phyloP scores from a whole-genome alignment of 2,329 filamentous ascomycete genomes.

The Trichoderma simmonsii region DNA sequence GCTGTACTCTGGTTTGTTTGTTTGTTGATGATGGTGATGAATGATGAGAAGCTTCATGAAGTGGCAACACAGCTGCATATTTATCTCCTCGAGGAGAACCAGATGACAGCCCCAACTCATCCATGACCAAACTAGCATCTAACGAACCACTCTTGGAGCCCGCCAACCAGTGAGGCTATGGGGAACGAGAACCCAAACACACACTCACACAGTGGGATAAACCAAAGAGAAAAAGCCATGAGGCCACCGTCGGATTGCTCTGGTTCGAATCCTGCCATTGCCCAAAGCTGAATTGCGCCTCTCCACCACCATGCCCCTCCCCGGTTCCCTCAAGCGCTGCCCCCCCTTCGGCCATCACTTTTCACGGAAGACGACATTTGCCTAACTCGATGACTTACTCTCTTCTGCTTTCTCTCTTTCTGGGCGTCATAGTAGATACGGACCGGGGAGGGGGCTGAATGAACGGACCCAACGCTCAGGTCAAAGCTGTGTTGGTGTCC shows the following conservation, averaged over 20 bases:
- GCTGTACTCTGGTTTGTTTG: not conserved
- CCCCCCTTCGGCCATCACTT: constrained; percentile 11
- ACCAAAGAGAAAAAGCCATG: not conserved
- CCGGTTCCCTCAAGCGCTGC: not conserved
- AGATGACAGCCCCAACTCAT: not conserved
- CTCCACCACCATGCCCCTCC: not conserved
- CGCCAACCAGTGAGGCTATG: constrained; percentile 9
- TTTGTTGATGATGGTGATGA: not conserved
- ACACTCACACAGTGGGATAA: not conserved
- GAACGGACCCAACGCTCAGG: not conserved
- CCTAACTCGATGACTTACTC: constrained; percentile 1
- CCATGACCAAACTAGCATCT: not conserved
- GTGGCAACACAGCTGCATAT: constrained; percentile 2
- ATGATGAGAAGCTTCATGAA: not conserved
- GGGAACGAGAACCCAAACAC: not conserved
- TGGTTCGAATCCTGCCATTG: not conserved
- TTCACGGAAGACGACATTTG: constrained; percentile 2
- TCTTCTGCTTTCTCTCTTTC: not conserved
- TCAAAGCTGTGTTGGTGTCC: not conserved
- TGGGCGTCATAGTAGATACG: not conserved
- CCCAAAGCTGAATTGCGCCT: constrained; percentile 11
- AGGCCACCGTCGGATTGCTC: not conserved
- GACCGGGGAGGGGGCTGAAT: not conserved
- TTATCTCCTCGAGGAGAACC: not conserved
- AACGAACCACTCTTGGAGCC: not conserved